Percentiles rank a stretch among this genome's conserved stretches.
Evolutionary conservation across 352 stramenopile genomes (phyloP).

Genomic region (Phytophthora pini): DNA sequence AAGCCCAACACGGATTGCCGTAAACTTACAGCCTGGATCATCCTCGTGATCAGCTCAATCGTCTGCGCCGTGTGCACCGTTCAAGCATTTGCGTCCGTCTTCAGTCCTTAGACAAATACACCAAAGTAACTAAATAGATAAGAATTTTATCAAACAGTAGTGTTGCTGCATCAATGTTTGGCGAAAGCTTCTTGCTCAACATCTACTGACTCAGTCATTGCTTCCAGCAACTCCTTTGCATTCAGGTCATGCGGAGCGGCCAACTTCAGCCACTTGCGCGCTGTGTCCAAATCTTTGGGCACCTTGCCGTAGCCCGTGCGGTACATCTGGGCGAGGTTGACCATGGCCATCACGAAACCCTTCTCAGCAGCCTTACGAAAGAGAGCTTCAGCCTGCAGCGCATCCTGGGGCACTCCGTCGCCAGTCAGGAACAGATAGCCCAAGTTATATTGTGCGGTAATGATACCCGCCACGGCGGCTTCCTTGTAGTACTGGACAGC

Average conservation of each 20-base stretch:
- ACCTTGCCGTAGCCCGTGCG: slow-evolving; percentile 71
- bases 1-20: slow-evolving; percentile 71
- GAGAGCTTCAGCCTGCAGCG: slow-evolving; percentile 70
- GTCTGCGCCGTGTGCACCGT: slow-evolving; percentile 77
- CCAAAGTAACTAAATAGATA: slow-evolving; percentile 21
- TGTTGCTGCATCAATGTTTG: slow-evolving; percentile 18
- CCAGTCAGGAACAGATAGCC: slow-evolving; percentile 76
- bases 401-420: slow-evolving; percentile 61
- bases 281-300: slow-evolving; percentile 63
- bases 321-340: slow-evolving; percentile 90
- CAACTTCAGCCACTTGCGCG: slow-evolving; percentile 79
- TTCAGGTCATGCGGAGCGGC: slow-evolving; percentile 78
- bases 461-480: slow-evolving; percentile 60
- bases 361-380: slow-evolving; percentile 80
- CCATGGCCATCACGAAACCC: slow-evolving; percentile 88
- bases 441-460: slow-evolving; percentile 82
- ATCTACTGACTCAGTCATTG: slow-evolving; percentile 31
- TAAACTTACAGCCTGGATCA: slow-evolving; percentile 78
- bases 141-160: slow-evolving; percentile 13
- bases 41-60: slow-evolving; percentile 76
- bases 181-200: slow-evolving; percentile 4
- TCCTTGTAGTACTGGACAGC: slow-evolving; percentile 78
- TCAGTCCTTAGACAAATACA: slow-evolving; percentile 30
- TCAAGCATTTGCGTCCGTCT: slow-evolving; percentile 63
- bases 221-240: slow-evolving; percentile 76